Conservation (phyloP, 768 basidiomycete genomes). For the Solioccasus polychromus region DNA sequence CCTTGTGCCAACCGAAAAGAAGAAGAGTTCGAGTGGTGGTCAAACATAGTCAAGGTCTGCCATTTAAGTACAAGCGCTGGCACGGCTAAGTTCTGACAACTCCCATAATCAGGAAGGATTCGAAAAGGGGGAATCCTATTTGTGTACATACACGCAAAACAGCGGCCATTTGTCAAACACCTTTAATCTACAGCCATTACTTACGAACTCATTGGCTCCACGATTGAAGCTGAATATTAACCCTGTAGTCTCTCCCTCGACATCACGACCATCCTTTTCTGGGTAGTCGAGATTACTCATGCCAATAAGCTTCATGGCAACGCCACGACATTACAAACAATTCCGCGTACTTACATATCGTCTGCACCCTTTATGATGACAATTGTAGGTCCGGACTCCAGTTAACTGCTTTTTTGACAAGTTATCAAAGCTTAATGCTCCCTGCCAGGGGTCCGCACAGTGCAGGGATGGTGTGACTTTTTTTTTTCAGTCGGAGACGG, state of each 20-base stretch:
- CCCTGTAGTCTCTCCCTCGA: slow-evolving; percentile 1
- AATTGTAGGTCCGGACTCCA: too few species aligned
- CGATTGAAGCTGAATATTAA: background rate
- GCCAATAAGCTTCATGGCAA: background rate
- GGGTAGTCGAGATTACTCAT: background rate
- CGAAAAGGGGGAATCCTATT: slow-evolving; percentile 12
- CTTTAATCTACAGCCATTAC: too few species aligned
- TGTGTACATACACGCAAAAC: slow-evolving; percentile 7
- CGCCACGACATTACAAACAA: too few species aligned
- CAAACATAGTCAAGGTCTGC: background rate
- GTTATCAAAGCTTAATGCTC: too few species aligned
- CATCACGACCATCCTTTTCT: background rate
- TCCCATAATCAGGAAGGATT: slow-evolving; percentile 15
- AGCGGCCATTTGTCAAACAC: slow-evolving; percentile 6
- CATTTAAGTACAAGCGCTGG: slow-evolving; percentile 18
- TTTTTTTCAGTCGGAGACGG: too few species aligned
- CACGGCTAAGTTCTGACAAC: slow-evolving; percentile 14
- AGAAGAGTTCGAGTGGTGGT: background rate
- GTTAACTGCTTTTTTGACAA: too few species aligned
- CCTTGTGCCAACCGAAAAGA: background rate
- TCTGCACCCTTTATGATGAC: too few species aligned
- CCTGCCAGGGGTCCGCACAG: too few species aligned
- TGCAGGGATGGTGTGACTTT: too few species aligned
- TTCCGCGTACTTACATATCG: too few species aligned
- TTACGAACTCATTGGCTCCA: slow-evolving; percentile 14